Evolutionary conservation across 768 basidiomycete genomes (phyloP).

Genomic region (Lactifluus rugatus): DNA sequence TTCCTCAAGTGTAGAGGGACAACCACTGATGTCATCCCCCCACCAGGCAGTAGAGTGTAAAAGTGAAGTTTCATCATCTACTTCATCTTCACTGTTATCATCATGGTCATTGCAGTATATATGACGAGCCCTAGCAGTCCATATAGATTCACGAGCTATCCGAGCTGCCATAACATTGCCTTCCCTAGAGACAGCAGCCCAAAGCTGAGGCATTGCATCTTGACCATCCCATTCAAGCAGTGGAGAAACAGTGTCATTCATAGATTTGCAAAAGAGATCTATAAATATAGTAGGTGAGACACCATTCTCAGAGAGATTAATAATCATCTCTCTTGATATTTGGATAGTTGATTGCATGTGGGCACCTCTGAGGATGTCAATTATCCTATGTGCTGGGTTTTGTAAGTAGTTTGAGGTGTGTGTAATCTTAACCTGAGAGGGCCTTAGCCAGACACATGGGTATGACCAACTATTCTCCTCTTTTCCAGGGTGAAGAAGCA

Average conservation of each 20-base stretch:
- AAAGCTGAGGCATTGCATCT: constrained; percentile 21
- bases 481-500: constrained; percentile 23
- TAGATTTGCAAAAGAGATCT: constrained; percentile 18
- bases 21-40: constrained; percentile 52
- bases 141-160: constrained; percentile 20
- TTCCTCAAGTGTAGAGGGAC: constrained; percentile 54
- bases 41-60: constrained; percentile 57
- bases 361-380: constrained; percentile 48
- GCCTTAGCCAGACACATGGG: constrained; percentile 24
- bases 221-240: constrained; percentile 22
- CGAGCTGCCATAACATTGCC: constrained; percentile 22
- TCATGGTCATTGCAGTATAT: constrained; percentile 18
- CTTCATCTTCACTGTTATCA: constrained; percentile 19
- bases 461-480: constrained; percentile 5
- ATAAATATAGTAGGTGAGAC: constrained; percentile 37
- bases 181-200: constrained; percentile 20
- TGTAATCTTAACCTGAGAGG: constrained; percentile 29
- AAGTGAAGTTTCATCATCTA: constrained; percentile 8
- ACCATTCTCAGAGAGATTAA: constrained; percentile 57
- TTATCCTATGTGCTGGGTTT: constrained; percentile 36
- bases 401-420: constrained; percentile 25
- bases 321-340: constrained; percentile 48
- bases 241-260: constrained; percentile 23
- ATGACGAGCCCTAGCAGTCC: constrained; percentile 25
- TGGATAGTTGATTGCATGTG: constrained; percentile 37